Percentiles rank a stretch among this genome's conserved stretches.
Evolutionary conservation across 768 basidiomycete genomes (phyloP).

Genomic region (Hericium erinaceus): DNA sequence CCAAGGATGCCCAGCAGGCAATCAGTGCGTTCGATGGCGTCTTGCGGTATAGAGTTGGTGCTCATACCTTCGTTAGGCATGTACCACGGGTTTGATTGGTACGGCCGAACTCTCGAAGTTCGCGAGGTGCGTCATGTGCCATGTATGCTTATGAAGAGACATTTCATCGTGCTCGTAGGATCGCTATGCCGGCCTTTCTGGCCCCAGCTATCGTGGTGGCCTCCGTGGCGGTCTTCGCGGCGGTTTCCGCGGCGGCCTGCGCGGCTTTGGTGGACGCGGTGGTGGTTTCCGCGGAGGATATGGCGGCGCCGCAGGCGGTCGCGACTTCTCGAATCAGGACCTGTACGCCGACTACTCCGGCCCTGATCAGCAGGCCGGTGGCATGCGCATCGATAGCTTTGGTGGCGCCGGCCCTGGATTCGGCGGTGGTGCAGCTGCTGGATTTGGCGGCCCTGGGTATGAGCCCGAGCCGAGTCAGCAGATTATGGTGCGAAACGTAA

Average conservation of each 20-base stretch:
- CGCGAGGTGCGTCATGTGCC: constrained; percentile 57
- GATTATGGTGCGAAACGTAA: constrained; percentile 96
- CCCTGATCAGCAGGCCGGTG: constrained; percentile 56
- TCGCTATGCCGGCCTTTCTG: constrained; percentile 80
- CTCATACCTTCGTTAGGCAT: constrained; percentile 45
- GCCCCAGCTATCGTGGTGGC: constrained; percentile 43
- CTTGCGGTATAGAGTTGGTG: no score
- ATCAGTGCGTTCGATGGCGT: constrained; percentile 52
- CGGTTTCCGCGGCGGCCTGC: constrained; percentile 36
- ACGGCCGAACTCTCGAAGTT: constrained; percentile 90
- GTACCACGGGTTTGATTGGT: constrained; percentile 98
- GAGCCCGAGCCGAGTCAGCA: constrained; percentile 86
- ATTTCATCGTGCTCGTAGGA: constrained; percentile 37
- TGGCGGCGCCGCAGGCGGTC: constrained; percentile 30
- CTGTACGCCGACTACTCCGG: constrained; percentile 91
- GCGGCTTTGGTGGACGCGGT: constrained; percentile 40
- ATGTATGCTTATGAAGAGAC: not conserved
- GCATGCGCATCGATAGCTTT: constrained; percentile 27
- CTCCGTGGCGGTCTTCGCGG: constrained; percentile 45
- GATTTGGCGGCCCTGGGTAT: constrained; percentile 28
- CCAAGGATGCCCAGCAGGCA: constrained; percentile 85
- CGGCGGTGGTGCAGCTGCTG: constrained; percentile 12
- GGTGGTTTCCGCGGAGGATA: constrained; percentile 41
- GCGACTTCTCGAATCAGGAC: constrained; percentile 81
- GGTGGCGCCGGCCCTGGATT: constrained; percentile 24